These are phyloP conservation scores for Aspergillus asperescens DNA, from an alignment of 495 filamentous ascomycete species.

Conservation along the genomic window DNA sequence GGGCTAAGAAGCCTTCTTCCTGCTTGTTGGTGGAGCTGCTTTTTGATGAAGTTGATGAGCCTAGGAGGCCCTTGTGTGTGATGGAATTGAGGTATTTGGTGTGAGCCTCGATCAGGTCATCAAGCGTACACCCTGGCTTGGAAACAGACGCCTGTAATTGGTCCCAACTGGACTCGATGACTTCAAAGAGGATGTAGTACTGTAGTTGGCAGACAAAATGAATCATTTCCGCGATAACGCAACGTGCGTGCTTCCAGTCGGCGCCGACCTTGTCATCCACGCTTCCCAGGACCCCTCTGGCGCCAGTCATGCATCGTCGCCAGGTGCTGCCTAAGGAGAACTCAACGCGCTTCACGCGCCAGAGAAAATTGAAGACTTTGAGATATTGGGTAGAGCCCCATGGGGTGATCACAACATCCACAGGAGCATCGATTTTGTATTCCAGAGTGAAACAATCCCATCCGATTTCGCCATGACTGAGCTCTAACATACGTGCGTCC, in stretches of 20 bases:
- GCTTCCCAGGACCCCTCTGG: conserved; percentile 80
- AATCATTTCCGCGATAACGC: conserved; percentile 92
- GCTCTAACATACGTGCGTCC: conserved; percentile 92
- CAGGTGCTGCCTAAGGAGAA: conserved; percentile 87
- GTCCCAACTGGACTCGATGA: conserved; percentile 93
- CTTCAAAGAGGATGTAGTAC: conserved; percentile 98
- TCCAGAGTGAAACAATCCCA: conserved; percentile 99
- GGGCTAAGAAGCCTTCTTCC: conserved; percentile 79
- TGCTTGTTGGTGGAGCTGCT: conserved; percentile 39
- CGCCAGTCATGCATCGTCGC: conserved; percentile 94
- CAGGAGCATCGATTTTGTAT: conserved; percentile 95
- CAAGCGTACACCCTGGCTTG: conserved; percentile 81
- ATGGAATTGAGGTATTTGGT: conserved; percentile 85
- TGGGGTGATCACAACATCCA: conserved; percentile 94
- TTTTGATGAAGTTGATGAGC: conserved; percentile 50
- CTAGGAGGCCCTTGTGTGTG: conserved; percentile 92
- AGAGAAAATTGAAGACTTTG: conserved; percentile 98
- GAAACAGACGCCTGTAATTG: conserved; percentile 73
- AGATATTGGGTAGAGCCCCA: conserved; percentile 94
- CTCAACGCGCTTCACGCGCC: conserved; percentile 96
- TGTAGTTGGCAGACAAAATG: conserved; percentile 96
- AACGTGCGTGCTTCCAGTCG: conserved; percentile 87
- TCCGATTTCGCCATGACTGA: conserved; percentile 93
- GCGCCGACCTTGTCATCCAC: conserved; percentile 68
- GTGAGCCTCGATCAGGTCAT: conserved; percentile 91